Conservation (phyloP, 345 rosid species). For the Moricandia arvensis region DNA sequence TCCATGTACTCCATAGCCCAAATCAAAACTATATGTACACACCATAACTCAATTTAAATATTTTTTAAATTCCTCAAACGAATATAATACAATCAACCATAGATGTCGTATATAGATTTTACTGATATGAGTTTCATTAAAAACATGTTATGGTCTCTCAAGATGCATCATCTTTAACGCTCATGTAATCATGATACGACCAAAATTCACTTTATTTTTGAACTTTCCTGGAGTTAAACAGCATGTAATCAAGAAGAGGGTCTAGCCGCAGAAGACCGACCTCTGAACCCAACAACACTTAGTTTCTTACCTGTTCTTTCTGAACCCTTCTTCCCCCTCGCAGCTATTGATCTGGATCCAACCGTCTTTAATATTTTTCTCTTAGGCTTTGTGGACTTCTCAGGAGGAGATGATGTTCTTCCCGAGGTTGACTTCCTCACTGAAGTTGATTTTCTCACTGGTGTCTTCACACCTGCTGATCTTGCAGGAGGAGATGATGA, state of each 20-base stretch:
- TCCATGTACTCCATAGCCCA: too few species aligned
- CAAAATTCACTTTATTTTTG: neutral
- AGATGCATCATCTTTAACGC: neutral
- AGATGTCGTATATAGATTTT: neutral
- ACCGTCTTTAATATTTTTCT: slow-evolving; percentile 32
- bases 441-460: slow-evolving; percentile 29
- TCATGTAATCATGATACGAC: slow-evolving; percentile 5
- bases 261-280: slow-evolving; percentile 52
- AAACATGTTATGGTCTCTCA: neutral
- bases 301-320: slow-evolving; percentile 47
- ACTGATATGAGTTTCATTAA: slow-evolving; percentile 2
- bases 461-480: slow-evolving; percentile 21
- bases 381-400: slow-evolving; percentile 43
- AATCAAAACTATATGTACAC: too few species aligned
- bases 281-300: slow-evolving; percentile 76
- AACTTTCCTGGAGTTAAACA: neutral
- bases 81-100: slow-evolving; percentile 2
- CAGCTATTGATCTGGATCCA: slow-evolving; percentile 37
- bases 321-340: slow-evolving; percentile 37
- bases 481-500: slow-evolving; percentile 15
- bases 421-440: slow-evolving; percentile 35
- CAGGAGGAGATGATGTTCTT: slow-evolving; percentile 33
- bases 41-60: too few species aligned
- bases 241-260: slow-evolving; percentile 36
- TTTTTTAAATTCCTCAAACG: too few species aligned